Percentiles rank a stretch among this genome's conserved stretches.
Conservation (phyloP, 257 asterid genomes). For the Pogostemon cablin region DNA sequence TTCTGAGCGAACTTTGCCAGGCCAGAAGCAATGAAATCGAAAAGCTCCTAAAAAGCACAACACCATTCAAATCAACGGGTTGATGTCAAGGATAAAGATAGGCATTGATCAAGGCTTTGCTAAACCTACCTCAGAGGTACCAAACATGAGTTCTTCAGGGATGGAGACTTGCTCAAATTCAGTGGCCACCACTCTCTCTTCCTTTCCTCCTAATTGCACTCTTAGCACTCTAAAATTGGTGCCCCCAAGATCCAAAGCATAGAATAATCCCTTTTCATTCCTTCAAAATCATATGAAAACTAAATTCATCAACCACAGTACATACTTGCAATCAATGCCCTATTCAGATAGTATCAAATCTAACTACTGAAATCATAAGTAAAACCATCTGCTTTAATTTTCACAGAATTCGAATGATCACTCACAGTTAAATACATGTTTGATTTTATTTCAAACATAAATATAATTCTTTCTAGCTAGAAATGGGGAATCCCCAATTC, state of each 20-base stretch:
- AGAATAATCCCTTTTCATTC: conserved; percentile 76
- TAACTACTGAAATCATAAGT: background rate
- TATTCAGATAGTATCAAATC: no score
- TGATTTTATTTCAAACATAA: conserved; percentile 3
- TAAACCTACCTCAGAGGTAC: conserved; percentile 61
- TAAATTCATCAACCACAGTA: conserved; percentile 18
- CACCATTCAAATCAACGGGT: background rate
- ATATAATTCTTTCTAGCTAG: background rate
- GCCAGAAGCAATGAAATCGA: conserved; percentile 81
- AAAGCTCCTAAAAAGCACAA: conserved; percentile 54
- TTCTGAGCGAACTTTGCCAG: conserved; percentile 56
- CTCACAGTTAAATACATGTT: background rate
- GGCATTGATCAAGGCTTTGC: background rate
- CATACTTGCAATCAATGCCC: background rate
- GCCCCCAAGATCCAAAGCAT: conserved; percentile 89
- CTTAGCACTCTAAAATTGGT: conserved; percentile 81
- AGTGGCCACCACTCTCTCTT: conserved; percentile 57
- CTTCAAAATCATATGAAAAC: conserved; percentile 35
- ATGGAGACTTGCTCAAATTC: conserved; percentile 74
- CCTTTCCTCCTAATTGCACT: conserved; percentile 82
- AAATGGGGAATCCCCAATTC: no score
- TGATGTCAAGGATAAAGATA: background rate
- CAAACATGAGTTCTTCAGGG: conserved; percentile 66
- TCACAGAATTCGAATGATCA: background rate
- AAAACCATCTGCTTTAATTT: background rate